Base-by-base conservation (phyloP, 2,329 filamentous ascomycete species). In the Fusarium nanum region DNA sequence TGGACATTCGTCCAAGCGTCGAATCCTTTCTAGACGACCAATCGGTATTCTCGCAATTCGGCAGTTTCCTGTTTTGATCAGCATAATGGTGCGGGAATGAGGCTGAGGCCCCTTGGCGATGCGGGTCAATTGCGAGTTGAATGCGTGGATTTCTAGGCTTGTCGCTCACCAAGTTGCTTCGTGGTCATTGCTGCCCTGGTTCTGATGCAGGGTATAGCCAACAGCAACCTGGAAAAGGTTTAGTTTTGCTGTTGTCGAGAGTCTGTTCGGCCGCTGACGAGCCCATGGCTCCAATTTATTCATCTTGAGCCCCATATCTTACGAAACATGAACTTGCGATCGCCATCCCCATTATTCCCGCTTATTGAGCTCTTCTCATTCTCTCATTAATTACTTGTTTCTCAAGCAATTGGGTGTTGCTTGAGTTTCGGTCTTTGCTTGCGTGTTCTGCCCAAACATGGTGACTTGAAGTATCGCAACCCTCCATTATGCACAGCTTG, bases 401-500 rank as follows among this genome's bases (percentile, higher is more conserved):
- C 3, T n/a, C 18, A 11, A 18, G 18, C 12, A 37, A 50, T 9
- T 8, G 5, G 9, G 14, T 2, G 18, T 14, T 20, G 18, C 18
- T 20, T n/a, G 2, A 2, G 3, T 13, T 32, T n/a, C 25, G 48
- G n/a, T 7, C 18, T 6, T 18, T 27, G 5, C 18, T 44, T 22
- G 11, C 22, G 13, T 12, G 5, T n/a, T 12, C 12, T n/a, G 20
- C 12, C 13, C 48, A 27, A 27, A 20, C 30, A 40, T 40, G 48
- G 25, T 13, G 25, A 25, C 18, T 7, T 22, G 18, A 22, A 48
- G 16, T 8, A 12, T 27, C 13, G 9, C 3, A 6, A 18, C 2
- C 20, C 7, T 48, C 1, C 25, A 64, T 37, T 18, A 66, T 66
- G 63, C 34, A 25, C n/a, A 54, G 40, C 11, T 34, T 66, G 10